These are phyloP conservation scores for Entonaema liquescens DNA, from an alignment of 495 filamentous ascomycete species.

Conservation along the genomic window DNA sequence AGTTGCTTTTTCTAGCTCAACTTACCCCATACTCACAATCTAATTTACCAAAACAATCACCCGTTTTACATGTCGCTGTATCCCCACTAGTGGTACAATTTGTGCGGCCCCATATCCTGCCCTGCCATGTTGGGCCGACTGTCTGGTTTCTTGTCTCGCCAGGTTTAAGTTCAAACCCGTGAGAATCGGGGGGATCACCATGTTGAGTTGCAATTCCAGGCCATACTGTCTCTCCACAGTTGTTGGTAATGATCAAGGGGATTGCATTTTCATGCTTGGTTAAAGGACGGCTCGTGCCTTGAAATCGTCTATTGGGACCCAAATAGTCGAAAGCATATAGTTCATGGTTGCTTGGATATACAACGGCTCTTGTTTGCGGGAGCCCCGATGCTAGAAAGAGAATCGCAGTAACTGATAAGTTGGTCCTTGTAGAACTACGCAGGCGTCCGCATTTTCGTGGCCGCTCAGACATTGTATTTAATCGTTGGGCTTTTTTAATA, in stretches of 20 bases:
- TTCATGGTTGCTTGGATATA: conserved; percentile 45
- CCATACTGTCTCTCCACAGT: conserved; percentile 72
- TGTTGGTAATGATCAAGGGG: conserved; percentile 68
- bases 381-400: conserved; percentile 13
- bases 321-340: conserved; percentile 43
- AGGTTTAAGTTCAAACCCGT: conserved; percentile 70
- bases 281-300: conserved; percentile 36
- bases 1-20: not conserved
- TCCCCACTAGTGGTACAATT: conserved; percentile 77
- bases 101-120: conserved; percentile 81
- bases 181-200: conserved; percentile 66
- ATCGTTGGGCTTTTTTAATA: conserved; percentile 1
- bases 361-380: conserved; percentile 25
- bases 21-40: conserved; percentile 71
- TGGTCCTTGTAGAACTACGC: not conserved
- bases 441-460: not conserved
- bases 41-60: conserved; percentile 75
- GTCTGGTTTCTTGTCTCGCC: conserved; percentile 59
- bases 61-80: conserved; percentile 71
- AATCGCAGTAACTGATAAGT: not conserved
- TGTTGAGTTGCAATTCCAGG: conserved; percentile 74
- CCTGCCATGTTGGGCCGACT: conserved; percentile 76
- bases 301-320: conserved; percentile 33
- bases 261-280: conserved; percentile 50
- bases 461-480: conserved; percentile 21